Percentiles rank a stretch among this genome's conserved stretches.
Evolutionary conservation across 805 yeast genomes (phyloP).

Genomic region (Candida rishiriensis): DNA sequence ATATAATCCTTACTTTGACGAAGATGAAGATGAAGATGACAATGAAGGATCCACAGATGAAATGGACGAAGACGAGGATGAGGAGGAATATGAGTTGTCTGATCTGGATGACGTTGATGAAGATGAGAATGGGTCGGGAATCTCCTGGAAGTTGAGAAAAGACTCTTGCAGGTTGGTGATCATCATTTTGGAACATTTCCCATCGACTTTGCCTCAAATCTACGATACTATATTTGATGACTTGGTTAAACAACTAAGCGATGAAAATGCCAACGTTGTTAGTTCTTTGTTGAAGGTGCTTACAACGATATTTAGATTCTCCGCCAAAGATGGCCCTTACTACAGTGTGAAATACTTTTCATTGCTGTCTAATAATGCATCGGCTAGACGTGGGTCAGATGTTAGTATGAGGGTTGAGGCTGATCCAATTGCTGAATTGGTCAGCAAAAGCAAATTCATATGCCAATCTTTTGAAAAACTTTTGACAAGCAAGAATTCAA

Average conservation of each 20-base stretch:
- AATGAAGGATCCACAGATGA: slow-evolving; percentile 26
- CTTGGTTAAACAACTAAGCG: slow-evolving; percentile 35
- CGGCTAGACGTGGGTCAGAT: slow-evolving; percentile 32
- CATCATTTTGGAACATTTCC: slow-evolving; percentile 34
- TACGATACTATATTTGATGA: slow-evolving; percentile 29
- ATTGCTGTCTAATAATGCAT: slow-evolving; percentile 18
- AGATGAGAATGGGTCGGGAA: slow-evolving; percentile 32
- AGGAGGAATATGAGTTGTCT: slow-evolving; percentile 38
- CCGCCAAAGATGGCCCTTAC: slow-evolving; percentile 28
- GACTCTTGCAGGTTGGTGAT: slow-evolving; percentile 42
- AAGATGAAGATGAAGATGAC: slow-evolving; percentile 23
- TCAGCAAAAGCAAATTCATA: slow-evolving; percentile 6
- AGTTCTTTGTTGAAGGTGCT: slow-evolving; percentile 44
- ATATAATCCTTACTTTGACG: slow-evolving; percentile 45
- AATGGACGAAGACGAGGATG: slow-evolving; percentile 28
- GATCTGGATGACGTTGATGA: slow-evolving; percentile 45
- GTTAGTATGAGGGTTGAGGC: slow-evolving; percentile 33
- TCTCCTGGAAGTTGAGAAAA: slow-evolving; percentile 60
- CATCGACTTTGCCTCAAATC: slow-evolving; percentile 32
- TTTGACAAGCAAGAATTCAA: slow-evolving; percentile 10
- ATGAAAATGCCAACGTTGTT: slow-evolving; percentile 46
- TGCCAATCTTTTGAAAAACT: slow-evolving; percentile 17
- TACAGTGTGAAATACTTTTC: slow-evolving; percentile 25
- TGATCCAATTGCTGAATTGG: slow-evolving; percentile 25
- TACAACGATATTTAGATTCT: slow-evolving; percentile 33